phyloP scores from a whole-genome alignment of 345 rosid genomes.

The Lagerstroemia speciosa region DNA sequence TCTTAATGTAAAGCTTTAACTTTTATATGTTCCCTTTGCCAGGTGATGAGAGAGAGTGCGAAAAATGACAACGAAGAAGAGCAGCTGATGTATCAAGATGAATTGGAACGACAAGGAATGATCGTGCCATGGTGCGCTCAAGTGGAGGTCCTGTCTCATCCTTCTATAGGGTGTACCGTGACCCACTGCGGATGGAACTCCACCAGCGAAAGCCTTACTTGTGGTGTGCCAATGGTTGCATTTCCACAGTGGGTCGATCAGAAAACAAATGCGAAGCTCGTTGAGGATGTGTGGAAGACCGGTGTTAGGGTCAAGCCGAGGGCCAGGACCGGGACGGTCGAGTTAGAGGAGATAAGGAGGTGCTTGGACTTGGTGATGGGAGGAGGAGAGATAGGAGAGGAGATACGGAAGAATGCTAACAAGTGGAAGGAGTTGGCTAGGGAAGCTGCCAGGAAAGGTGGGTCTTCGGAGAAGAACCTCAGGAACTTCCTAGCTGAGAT shows the following conservation, averaged over 20 bases:
- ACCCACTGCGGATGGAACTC: conserved; percentile 38
- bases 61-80: conserved; percentile 18
- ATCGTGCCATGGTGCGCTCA: conserved; percentile 28
- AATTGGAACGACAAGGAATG: conserved; percentile 9
- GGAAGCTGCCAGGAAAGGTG: conserved; percentile 14
- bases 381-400: conserved; percentile 13
- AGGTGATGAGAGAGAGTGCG: too few species aligned
- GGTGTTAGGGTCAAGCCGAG: too few species aligned
- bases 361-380: conserved; percentile 32
- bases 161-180: conserved; percentile 22
- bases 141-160: conserved; percentile 26
- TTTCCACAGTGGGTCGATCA: conserved; percentile 29
- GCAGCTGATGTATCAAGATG: background rate
- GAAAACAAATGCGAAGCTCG: conserved; percentile 18
- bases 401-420: conserved; percentile 16
- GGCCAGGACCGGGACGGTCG: conserved; percentile 9
- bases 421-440: conserved; percentile 38
- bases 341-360: conserved; percentile 22
- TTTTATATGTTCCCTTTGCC: too few species aligned
- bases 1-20: too few species aligned
- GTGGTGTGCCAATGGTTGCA: conserved; percentile 24
- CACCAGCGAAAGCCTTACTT: conserved; percentile 18
- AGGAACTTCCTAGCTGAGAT: conserved; percentile 18
- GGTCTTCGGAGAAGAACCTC: conserved; percentile 17
- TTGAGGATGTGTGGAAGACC: conserved; percentile 20